Conservation (phyloP, 805 yeast genomes). For the Kurtzmaniella cleridarum region DNA sequence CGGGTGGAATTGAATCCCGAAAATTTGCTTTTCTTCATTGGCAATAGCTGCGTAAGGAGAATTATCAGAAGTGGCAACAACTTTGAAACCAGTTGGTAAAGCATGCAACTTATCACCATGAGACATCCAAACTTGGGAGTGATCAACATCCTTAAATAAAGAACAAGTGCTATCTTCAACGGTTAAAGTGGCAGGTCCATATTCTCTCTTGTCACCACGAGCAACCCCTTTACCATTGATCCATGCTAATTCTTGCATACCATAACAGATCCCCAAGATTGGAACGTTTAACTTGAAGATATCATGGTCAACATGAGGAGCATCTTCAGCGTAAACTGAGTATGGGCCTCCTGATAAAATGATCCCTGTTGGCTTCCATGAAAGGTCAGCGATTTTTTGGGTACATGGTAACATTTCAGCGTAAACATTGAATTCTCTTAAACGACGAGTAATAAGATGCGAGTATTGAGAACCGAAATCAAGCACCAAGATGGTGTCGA, state of each 20-base stretch:
- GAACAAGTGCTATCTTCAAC: slow-evolving; percentile 65
- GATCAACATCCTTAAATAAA: slow-evolving; percentile 82
- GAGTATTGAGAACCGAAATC: slow-evolving; percentile 99
- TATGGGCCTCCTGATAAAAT: slow-evolving; percentile 96
- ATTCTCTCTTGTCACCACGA: slow-evolving; percentile 96
- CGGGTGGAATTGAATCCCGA: slow-evolving; percentile 98
- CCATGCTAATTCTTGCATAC: slow-evolving; percentile 99
- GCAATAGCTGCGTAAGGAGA: slow-evolving; percentile 95
- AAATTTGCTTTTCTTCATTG: slow-evolving; percentile 66
- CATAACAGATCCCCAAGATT: slow-evolving; percentile 95
- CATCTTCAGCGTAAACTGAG: slow-evolving; percentile 91
- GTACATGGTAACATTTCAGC: slow-evolving; percentile 99
- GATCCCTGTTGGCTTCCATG: slow-evolving; percentile 95
- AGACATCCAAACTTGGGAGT: slow-evolving; percentile 99
- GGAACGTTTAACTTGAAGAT: slow-evolving; percentile 90
- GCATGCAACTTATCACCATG: slow-evolving; percentile 95
- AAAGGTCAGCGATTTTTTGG: slow-evolving; percentile 86
- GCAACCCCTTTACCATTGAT: slow-evolving; percentile 90
- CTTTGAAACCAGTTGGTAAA: slow-evolving; percentile 82
- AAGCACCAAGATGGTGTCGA: slow-evolving; percentile 94
- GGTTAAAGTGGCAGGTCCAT: slow-evolving; percentile 89
- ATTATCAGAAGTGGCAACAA: slow-evolving; percentile 87
- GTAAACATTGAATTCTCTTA: slow-evolving; percentile 95
- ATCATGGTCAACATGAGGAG: slow-evolving; percentile 96
- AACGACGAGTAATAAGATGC: slow-evolving; percentile 92